These are phyloP conservation scores for Fusarium coicis DNA, from an alignment of 2,329 filamentous ascomycete genomes.

Conservation along the genomic window DNA sequence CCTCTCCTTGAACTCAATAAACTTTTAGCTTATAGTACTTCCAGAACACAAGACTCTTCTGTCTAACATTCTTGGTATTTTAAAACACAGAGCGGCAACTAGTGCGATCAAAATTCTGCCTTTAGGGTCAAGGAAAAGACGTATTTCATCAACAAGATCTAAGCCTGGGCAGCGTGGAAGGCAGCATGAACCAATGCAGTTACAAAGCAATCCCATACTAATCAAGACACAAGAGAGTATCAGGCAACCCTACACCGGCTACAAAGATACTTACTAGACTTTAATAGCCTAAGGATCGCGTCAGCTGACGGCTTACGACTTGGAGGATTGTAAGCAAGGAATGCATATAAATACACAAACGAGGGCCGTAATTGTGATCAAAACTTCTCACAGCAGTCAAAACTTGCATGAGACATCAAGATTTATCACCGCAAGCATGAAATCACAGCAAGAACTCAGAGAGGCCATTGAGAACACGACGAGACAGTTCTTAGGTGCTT, in stretches of 20 bases:
- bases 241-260: not conserved
- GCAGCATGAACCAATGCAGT: no score
- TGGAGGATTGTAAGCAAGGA: not conserved
- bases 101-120: no score
- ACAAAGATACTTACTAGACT: fast-evolving
- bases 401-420: fast-evolving
- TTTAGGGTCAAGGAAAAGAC: no score
- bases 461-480: slow-evolving; percentile 6
- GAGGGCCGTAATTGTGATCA: fast-evolving
- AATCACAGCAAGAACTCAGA: not conserved
- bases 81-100: no score
- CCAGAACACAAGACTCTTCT: no score
- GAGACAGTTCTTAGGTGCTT: not conserved
- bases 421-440: not conserved
- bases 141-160: no score
- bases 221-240: fast-evolving
- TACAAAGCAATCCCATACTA: not conserved
- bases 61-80: no score
- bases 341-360: not conserved
- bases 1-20: no score
- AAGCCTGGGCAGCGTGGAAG: no score
- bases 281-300: no score
- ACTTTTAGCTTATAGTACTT: not conserved
- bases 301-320: not conserved
- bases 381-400: not conserved